phyloP scores from a whole-genome alignment of 1,284 basidiomycete species.

The Pholiota adiposa region DNA sequence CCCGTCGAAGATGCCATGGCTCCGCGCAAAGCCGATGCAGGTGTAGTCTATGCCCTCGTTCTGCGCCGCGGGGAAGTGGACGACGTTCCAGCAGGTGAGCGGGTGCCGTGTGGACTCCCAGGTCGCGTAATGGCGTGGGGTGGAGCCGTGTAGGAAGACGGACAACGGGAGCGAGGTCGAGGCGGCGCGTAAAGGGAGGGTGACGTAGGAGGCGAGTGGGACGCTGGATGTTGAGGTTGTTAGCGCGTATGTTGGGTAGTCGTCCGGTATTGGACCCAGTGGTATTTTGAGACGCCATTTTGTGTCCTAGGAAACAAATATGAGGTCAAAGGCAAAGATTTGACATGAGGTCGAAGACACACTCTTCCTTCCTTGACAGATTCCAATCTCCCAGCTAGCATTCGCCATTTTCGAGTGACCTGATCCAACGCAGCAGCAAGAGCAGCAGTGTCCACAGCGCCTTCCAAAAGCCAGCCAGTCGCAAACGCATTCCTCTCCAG shows the following conservation, averaged over 20 bases:
- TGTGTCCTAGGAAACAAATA: neutral
- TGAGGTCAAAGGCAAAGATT: neutral
- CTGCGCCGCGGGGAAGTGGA: slow-evolving; percentile 35
- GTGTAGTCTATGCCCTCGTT: slow-evolving; percentile 32
- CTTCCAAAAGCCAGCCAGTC: slow-evolving; percentile 44
- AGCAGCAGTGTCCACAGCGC: slow-evolving; percentile 35
- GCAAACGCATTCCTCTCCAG: slow-evolving; percentile 21
- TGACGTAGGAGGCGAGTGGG: slow-evolving; percentile 36
- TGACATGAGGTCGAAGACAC: neutral
- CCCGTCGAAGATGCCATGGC: slow-evolving; percentile 45
- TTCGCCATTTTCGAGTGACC: slow-evolving; percentile 45
- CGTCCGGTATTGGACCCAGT: slow-evolving; percentile 32
- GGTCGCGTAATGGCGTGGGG: slow-evolving; percentile 36
- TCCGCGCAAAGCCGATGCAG: slow-evolving; percentile 43
- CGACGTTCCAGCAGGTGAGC: slow-evolving; percentile 46
- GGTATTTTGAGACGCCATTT: slow-evolving; percentile 39
- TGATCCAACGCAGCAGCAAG: slow-evolving; percentile 34
- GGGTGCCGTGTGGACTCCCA: slow-evolving; percentile 39
- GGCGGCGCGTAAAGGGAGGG: slow-evolving; percentile 31
- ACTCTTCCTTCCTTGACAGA: slow-evolving; percentile 30
- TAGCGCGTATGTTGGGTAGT: slow-evolving; percentile 37
- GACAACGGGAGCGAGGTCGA: slow-evolving; percentile 37
- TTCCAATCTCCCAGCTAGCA: slow-evolving; percentile 41
- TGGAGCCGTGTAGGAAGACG: slow-evolving; percentile 40
- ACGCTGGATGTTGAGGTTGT: slow-evolving; percentile 36